phyloP scores from a whole-genome alignment of 1,139 yeast species.

The Blastobotrys capitulatus region DNA sequence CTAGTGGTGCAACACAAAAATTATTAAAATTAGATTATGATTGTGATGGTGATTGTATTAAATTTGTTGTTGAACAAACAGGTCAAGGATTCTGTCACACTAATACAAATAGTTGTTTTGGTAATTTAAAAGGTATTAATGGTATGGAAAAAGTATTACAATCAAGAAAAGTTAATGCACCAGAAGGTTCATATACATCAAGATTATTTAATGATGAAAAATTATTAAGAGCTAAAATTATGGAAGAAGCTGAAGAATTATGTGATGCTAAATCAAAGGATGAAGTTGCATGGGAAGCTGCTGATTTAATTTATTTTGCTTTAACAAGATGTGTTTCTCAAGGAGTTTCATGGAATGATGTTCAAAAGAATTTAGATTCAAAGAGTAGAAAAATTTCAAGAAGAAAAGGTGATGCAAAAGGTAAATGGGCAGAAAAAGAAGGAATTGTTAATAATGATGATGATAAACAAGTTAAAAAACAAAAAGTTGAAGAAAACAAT shows the following conservation, averaged over 20 bases:
- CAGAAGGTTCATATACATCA: conserved; percentile 88
- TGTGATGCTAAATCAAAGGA: conserved; percentile 67
- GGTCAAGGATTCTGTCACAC: conserved; percentile 85
- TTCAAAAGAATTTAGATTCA: conserved; percentile 76
- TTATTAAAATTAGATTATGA: conserved; percentile 64
- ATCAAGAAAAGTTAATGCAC: conserved; percentile 51
- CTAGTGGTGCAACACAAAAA: conserved; percentile 90
- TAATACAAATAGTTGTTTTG: conserved; percentile 76
- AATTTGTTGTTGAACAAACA: conserved; percentile 72
- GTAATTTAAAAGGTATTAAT: conserved; percentile 48
- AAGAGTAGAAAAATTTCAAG: conserved; percentile 84
- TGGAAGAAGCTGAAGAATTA: conserved; percentile 95
- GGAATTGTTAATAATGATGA: conserved; percentile 8
- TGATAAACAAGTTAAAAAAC: conserved; percentile 15
- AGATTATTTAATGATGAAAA: conserved; percentile 75
- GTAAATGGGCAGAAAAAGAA: conserved; percentile 46
- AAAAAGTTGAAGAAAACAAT: conserved; percentile 19
- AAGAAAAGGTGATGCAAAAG: conserved; percentile 94
- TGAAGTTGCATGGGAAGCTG: conserved; percentile 96
- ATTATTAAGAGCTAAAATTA: conserved; percentile 76
- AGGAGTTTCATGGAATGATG: conserved; percentile 74
- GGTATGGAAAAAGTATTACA: conserved; percentile 62
- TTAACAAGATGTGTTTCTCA: conserved; percentile 77
- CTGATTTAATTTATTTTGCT: conserved; percentile 89
- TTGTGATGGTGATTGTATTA: conserved; percentile 89